Evolutionary conservation across 495 filamentous ascomycete species (phyloP), one percentile per base, ranked within the genome.

Genomic region (Talaromyces ruber): DNA sequence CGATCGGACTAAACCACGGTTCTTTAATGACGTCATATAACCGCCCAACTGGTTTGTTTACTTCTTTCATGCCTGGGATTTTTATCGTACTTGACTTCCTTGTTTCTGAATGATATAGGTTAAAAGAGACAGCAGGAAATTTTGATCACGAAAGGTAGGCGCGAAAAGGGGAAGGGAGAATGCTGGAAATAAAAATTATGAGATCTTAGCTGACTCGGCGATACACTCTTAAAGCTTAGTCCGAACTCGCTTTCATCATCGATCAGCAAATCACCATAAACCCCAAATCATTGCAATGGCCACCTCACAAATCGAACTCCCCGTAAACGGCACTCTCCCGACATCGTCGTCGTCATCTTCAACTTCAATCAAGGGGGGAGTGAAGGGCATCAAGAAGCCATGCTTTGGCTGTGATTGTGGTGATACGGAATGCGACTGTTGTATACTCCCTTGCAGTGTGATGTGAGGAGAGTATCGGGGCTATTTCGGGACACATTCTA

Each of bases 321-420:
- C 72, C 8, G 28, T 69, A 53, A 68, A 76, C 65, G 71, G 57
- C 37, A 72, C 64, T 7, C 70, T 77, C 21, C 72, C 73, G 26
- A 72, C 65, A 45, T 62, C 68, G 64, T 70, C 74, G 11, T 69
- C 67, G 2, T 65, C 61, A 16, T 59, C 58, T 9, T 24, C 58
- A 26, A 45, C 72, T 24, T 74, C 74, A 2, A 68, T 79, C 60
- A 74, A 66, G 51, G 74, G 74, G 37, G 74, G 74, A 8, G 76
- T 79, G 65, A 77, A 79, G 64, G 61, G 66, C 1, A 72, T 79
- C 7, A 70, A 73, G 21, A 79, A 79, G 62, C 76, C 75, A 2
- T 79, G 76, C 51, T 79, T 79, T 58, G 76, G 65, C 4, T 79
- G 76, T 45, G 76, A 76, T 55, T 79, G 76, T 37, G 74, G 76